Conservation (phyloP, 2,329 filamentous ascomycete species). For the Xylaria arbuscula region DNA sequence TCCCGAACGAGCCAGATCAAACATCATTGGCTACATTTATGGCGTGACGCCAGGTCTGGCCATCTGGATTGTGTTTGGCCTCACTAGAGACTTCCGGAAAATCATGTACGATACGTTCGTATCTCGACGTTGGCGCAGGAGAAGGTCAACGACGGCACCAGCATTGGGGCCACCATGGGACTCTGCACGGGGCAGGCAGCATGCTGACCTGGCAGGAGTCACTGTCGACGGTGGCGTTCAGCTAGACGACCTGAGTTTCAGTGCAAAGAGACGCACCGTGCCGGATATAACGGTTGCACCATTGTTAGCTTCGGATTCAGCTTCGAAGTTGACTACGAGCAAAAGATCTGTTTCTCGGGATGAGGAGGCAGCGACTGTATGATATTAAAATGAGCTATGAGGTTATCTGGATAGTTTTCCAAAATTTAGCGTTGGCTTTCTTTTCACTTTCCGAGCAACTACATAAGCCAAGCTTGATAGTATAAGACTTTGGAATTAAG, state of each 20-base stretch:
- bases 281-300: constrained; percentile 24
- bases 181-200: constrained; percentile 10
- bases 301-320: constrained; percentile 2
- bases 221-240: constrained; percentile 31
- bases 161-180: constrained; percentile 12
- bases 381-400: neutral
- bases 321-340: neutral
- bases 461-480: too few species aligned
- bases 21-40: constrained; percentile 44
- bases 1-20: constrained; percentile 39
- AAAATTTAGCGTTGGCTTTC: too few species aligned
- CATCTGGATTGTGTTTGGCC: constrained; percentile 44
- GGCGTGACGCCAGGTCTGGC: constrained; percentile 45
- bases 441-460: too few species aligned
- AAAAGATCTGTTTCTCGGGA: constrained; percentile 10
- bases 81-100: constrained; percentile 40
- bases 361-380: constrained; percentile 3
- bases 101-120: constrained; percentile 43
- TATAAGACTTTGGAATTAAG: too few species aligned
- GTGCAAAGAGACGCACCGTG: constrained; percentile 27
- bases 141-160: neutral
- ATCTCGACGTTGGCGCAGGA: constrained; percentile 35
- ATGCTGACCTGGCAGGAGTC: constrained; percentile 22
- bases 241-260: constrained; percentile 25
- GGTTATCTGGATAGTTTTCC: neutral